Percentiles rank a stretch among this genome's conserved stretches.
Evolutionary conservation across 164 flowering plant genomes (phyloP).

Genomic region (Berberis vulgaris): DNA sequence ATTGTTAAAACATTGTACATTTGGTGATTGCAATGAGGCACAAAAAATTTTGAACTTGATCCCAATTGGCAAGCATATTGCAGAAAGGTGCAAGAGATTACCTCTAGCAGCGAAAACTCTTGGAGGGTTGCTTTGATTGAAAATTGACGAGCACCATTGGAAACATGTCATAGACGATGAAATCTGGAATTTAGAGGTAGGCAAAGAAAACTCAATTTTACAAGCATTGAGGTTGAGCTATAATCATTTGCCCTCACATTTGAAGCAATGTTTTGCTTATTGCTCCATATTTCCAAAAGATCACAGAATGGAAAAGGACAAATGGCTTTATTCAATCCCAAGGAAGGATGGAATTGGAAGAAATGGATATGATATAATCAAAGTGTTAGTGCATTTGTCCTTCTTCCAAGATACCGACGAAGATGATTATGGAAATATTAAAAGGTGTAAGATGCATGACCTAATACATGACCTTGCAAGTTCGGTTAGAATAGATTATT

Average conservation of each 20-base stretch:
- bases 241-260: slow-evolving; percentile 8
- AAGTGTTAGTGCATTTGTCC: background rate
- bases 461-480: background rate
- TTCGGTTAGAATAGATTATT: background rate
- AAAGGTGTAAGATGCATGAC: slow-evolving; percentile 6
- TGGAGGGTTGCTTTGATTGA: background rate
- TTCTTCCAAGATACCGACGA: slow-evolving; percentile 1
- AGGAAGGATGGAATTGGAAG: slow-evolving; percentile 4
- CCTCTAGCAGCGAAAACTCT: background rate
- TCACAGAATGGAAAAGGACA: slow-evolving; percentile 5
- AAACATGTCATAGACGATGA: background rate
- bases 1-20: background rate
- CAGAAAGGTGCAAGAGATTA: background rate
- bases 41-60: background rate
- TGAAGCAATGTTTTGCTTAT: slow-evolving; percentile 13
- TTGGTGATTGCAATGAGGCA: background rate
- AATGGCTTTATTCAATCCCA: slow-evolving; percentile 6
- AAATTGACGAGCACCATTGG: background rate
- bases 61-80: background rate
- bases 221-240: slow-evolving; percentile 17
- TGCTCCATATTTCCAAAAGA: slow-evolving; percentile 21
- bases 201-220: background rate
- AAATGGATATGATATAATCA: background rate
- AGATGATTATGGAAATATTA: background rate
- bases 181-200: slow-evolving; percentile 12